Evolutionary conservation across 2,329 filamentous ascomycete species (phyloP), one percentile per base, ranked within the genome.

Genomic region (Calycina herbarum): DNA sequence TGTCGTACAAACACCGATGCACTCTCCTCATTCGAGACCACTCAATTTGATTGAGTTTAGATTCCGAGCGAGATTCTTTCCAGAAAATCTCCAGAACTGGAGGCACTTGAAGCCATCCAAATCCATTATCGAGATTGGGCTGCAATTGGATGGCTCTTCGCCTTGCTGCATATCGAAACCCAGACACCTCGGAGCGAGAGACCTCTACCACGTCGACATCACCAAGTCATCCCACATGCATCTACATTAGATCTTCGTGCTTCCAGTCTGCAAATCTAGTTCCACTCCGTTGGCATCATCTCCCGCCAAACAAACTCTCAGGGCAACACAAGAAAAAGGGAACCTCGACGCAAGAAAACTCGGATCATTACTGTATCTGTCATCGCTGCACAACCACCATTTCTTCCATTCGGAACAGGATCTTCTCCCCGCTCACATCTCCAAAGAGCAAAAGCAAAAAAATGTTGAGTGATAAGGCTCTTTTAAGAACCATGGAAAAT

Each of bases 201-300:
- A 48, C 13, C 1, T 24, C 17, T 38, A 35, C 33, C 57, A 66
- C 65, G 59, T 59, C 62, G 59, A 51, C n/a, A 60, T 48, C 59
- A 67, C 63, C 62, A 64, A 61, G 58, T 45, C 56, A 58, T 57
- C 62, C 56, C 59, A 64, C 68, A 61, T 57, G 60, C 42, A 60
- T 64, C 57, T 60, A 29, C 56, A 67, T 62, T 59, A 59, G 60
- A 71, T 71, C 68, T 68, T 66, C 62, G 69, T 70, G 42, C 64
- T 31, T 62, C 68, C 62, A 63, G 42, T 56, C 31, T 61, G 27
- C 68, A 63, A 64, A 66, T 68, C 66, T 62, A 56, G 27, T 58
- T 62, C 38, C 59, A 59, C 45, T 59, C 59, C 31, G 59, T 57
- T 61, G 64, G 59, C 56, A 48, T 24, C 54, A 57, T 24, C 61